Base-by-base conservation (phyloP, 2,329 filamentous ascomycete genomes). In the Penicillium psychrosexuale region DNA sequence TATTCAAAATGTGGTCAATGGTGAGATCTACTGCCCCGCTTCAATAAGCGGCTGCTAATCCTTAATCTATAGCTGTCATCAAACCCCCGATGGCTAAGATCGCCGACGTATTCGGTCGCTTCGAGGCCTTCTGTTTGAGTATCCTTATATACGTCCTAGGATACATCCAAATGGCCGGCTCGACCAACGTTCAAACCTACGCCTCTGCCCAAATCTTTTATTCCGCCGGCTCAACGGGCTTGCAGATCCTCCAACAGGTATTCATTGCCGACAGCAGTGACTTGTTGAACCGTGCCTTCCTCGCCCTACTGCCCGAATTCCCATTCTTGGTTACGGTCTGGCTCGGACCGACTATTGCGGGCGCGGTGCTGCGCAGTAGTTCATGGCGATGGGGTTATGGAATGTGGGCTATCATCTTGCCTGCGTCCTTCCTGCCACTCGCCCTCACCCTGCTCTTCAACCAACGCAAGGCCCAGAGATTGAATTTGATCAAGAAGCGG, bases 321-420 rank as follows among this genome's bases (percentile, higher is more conserved):
- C 86, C 87, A 0, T 87, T 85, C 63, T 80, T 90, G 57, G 79
- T 83, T 61, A 88, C 85, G 2, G 82, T 84, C 1, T 90, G 83
- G 74, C 78, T 84, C 46, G 81, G 84, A 2, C 80, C 84, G 1
- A 80, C 77, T 38, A 81, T 86, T 54, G 82, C 82, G 0, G 73
- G 80, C 24, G 73, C 75, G 0, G 82, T 87, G 57, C 75, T 85
- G 43, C 65, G 75, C 0, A 73, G 80, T 3, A 75, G 79, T 8
- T 83, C 80, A 44, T 89, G 83, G 82, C 80, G 84, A 37, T 90
- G 86, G 87, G 85, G 79, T 1, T 89, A 85, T 64, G 87, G 85
- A 36, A 78, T 80, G 60, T 89, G 87, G 71, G 78, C 82, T 39
- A 84, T 90, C 61, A 78, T 89, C 55, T 75, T 84, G 3, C 86